phyloP scores from a whole-genome alignment of 805 yeast genomes.

The Diddensiella santjacobensis region DNA sequence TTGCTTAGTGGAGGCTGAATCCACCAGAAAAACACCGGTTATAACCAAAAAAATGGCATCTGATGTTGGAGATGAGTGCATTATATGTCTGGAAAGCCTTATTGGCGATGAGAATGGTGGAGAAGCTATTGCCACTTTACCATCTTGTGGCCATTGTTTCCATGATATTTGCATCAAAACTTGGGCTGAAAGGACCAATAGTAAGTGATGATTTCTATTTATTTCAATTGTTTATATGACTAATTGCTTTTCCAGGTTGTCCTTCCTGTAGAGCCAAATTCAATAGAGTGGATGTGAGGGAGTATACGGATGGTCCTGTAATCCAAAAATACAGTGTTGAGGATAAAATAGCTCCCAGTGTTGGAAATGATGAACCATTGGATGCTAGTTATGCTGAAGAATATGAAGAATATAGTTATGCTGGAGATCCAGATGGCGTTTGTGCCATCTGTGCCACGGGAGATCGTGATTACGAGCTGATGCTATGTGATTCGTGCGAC shows the following conservation, averaged over 20 bases:
- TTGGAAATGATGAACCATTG: slow-evolving; percentile 4
- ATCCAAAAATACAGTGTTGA: slow-evolving; percentile 10
- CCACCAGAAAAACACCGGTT: too few species aligned
- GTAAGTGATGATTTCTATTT: slow-evolving; percentile 19
- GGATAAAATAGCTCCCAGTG: slow-evolving; percentile 15
- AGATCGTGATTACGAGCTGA: slow-evolving; percentile 27
- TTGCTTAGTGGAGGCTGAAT: too few species aligned
- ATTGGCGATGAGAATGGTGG: not conserved
- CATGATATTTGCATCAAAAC: slow-evolving; percentile 54
- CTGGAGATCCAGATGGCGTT: slow-evolving; percentile 2
- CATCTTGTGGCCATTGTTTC: slow-evolving; percentile 52
- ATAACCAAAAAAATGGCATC: not conserved
- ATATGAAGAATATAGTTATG: slow-evolving; percentile 21
- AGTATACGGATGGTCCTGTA: slow-evolving; percentile 4
- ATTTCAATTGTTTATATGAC: not conserved
- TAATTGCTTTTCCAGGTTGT: slow-evolving; percentile 35
- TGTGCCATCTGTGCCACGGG: slow-evolving; percentile 30
- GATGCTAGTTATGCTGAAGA: slow-evolving; percentile 16
- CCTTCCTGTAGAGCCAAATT: slow-evolving; percentile 57
- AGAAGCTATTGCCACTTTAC: slow-evolving; percentile 7
- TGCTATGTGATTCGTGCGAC: slow-evolving; percentile 32
- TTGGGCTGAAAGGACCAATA: slow-evolving; percentile 56
- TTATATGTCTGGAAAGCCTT: slow-evolving; percentile 53
- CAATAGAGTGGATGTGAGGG: slow-evolving; percentile 14
- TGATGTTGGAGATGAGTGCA: slow-evolving; percentile 37